These are phyloP conservation scores for Dactylonectria estremocensis DNA, from an alignment of 2,329 filamentous ascomycete genomes.

Conservation along the genomic window DNA sequence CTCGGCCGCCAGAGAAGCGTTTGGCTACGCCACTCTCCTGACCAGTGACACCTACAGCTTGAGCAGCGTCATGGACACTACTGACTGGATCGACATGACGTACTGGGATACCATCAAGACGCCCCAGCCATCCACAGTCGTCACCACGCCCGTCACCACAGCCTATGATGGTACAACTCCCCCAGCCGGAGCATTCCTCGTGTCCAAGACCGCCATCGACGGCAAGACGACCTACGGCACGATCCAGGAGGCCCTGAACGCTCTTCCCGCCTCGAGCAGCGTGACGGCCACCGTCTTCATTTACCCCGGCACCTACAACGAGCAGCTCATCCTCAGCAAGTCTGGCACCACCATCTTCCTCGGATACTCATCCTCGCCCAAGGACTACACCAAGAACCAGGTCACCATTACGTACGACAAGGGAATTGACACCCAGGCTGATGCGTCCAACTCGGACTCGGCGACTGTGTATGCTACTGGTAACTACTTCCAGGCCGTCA, in stretches of 20 bases:
- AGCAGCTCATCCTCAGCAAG: slow-evolving; percentile 57
- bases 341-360: slow-evolving; percentile 37
- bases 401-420: slow-evolving; percentile 43
- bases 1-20: slow-evolving; percentile 31
- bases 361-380: slow-evolving; percentile 46
- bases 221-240: slow-evolving; percentile 44
- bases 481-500: slow-evolving; percentile 45
- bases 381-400: slow-evolving; percentile 41
- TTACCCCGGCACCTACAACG: slow-evolving; percentile 68
- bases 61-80: slow-evolving; percentile 39
- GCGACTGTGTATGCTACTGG: slow-evolving; percentile 45
- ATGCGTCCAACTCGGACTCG: slow-evolving; percentile 45
- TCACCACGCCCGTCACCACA: slow-evolving; percentile 39
- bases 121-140: slow-evolving; percentile 28
- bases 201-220: slow-evolving; percentile 51
- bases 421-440: slow-evolving; percentile 42
- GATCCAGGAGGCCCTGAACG: slow-evolving; percentile 48
- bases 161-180: slow-evolving; percentile 58
- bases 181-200: slow-evolving; percentile 58
- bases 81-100: slow-evolving; percentile 45
- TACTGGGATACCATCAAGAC: slow-evolving; percentile 44
- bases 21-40: slow-evolving; percentile 41
- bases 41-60: slow-evolving; percentile 40
- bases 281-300: slow-evolving; percentile 53
- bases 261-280: slow-evolving; percentile 38